These are phyloP conservation scores for Colletotrichum sp. DNA, from an alignment of 2,329 filamentous ascomycete species.

Conservation along the genomic window DNA sequence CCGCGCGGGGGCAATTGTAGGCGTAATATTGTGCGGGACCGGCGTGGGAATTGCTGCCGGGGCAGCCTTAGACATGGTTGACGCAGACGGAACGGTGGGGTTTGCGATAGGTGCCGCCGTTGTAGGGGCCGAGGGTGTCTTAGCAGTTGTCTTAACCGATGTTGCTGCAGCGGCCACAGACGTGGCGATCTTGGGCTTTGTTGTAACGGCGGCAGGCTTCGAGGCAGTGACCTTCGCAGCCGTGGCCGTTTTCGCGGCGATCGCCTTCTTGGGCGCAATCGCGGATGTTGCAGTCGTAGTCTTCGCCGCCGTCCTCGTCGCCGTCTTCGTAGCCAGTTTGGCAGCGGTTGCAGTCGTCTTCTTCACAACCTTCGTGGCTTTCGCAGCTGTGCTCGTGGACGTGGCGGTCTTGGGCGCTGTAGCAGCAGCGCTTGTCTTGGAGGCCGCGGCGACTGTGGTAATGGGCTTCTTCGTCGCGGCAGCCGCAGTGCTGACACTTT, in stretches of 20 bases:
- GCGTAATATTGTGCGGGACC: background rate
- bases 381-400: background rate
- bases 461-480: background rate
- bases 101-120: background rate
- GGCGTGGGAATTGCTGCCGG: background rate
- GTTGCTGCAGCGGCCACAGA: background rate
- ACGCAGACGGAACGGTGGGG: background rate
- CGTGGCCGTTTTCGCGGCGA: background rate
- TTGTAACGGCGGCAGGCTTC: background rate
- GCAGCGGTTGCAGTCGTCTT: background rate
- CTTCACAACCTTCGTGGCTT: background rate
- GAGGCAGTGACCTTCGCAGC: background rate
- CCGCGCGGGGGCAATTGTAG: background rate
- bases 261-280: background rate
- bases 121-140: background rate
- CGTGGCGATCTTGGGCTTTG: background rate
- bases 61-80: background rate
- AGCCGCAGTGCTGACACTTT: constrained; percentile 6
- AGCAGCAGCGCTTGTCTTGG: background rate
- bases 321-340: background rate
- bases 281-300: background rate
- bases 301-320: background rate
- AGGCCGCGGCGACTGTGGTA: background rate
- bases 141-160: background rate
- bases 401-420: background rate